These are phyloP conservation scores for Pythium angustatum DNA, from an alignment of 352 stramenopile genomes.

Conservation along the genomic window DNA sequence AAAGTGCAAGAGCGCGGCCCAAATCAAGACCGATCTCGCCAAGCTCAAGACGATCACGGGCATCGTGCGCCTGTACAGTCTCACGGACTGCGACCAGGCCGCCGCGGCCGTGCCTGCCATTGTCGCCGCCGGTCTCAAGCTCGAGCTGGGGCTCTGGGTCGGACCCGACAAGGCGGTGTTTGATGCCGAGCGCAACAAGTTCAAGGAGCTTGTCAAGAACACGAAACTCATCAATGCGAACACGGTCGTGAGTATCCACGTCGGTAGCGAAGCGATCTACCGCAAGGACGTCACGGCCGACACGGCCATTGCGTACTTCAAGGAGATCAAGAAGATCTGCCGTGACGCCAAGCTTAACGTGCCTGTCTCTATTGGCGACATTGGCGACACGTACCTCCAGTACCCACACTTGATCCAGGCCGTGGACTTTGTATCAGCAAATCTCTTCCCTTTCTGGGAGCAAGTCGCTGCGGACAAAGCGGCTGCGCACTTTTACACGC, in stretches of 20 bases:
- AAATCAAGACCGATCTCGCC: conserved; percentile 52
- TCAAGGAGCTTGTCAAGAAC: conserved; percentile 42
- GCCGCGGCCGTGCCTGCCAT: conserved; percentile 39
- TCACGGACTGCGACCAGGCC: conserved; percentile 55
- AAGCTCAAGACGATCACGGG: conserved; percentile 49
- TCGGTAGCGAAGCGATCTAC: conserved; percentile 73
- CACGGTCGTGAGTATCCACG: conserved; percentile 57
- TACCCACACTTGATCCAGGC: conserved; percentile 57
- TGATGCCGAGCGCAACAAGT: conserved; percentile 41
- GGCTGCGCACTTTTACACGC: conserved; percentile 47
- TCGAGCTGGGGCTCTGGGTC: conserved; percentile 61
- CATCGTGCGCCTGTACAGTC: conserved; percentile 52
- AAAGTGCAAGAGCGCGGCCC: conserved; percentile 56
- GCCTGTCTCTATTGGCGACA: conserved; percentile 69
- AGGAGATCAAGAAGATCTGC: conserved; percentile 55
- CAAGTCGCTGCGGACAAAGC: conserved; percentile 37
- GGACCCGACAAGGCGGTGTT: conserved; percentile 41
- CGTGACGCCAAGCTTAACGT: conserved; percentile 33
- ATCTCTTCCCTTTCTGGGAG: conserved; percentile 76
- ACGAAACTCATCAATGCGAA: conserved; percentile 39
- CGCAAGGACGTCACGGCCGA: conserved; percentile 48
- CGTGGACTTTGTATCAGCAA: conserved; percentile 63
- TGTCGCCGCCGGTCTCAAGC: conserved; percentile 44
- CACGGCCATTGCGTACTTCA: conserved; percentile 48
- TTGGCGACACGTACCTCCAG: conserved; percentile 49